Percentiles rank a stretch among this genome's conserved stretches.
Evolutionary conservation across 257 asterid species (phyloP).

Genomic region (Solanum chaucha): DNA sequence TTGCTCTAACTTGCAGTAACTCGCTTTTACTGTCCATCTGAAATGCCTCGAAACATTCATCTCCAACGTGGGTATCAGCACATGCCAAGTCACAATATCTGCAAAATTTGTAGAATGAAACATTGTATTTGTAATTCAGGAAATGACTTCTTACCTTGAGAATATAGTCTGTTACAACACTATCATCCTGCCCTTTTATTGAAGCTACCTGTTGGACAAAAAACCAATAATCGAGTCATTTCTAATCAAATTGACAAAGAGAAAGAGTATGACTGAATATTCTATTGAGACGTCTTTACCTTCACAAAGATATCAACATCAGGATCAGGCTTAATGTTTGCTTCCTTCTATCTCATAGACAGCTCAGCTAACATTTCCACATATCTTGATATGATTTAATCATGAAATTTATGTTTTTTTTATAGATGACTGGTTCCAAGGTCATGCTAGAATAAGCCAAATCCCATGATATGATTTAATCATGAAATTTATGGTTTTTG

Average conservation of each 20-base stretch:
- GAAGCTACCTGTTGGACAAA: too few relatives aligned
- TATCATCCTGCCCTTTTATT: not conserved
- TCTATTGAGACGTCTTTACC: too few relatives aligned
- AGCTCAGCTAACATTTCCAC: too few relatives aligned
- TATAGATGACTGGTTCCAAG: too few relatives aligned
- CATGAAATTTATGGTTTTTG: not conserved
- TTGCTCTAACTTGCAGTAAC: constrained; percentile 33
- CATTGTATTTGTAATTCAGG: not conserved
- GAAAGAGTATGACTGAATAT: too few relatives aligned
- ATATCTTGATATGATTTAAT: not conserved
- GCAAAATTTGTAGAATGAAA: not conserved
- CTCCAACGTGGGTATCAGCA: constrained; percentile 42
- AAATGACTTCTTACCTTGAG: constrained; percentile 24
- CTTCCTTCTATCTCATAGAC: too few relatives aligned
- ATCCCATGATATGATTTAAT: not conserved
- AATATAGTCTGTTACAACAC: constrained; percentile 34
- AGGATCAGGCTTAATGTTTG: too few relatives aligned
- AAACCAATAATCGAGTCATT: too few relatives aligned
- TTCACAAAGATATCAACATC: too few relatives aligned
- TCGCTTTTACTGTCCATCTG: constrained; percentile 65
- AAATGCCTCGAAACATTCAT: constrained; percentile 58
- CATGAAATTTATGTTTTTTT: not conserved
- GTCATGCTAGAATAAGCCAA: not conserved
- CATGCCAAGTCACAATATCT: constrained; percentile 64
- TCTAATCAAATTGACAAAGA: too few relatives aligned